Conservation (phyloP, 148 eudicot species). For the Hydrangea macrophylla region DNA sequence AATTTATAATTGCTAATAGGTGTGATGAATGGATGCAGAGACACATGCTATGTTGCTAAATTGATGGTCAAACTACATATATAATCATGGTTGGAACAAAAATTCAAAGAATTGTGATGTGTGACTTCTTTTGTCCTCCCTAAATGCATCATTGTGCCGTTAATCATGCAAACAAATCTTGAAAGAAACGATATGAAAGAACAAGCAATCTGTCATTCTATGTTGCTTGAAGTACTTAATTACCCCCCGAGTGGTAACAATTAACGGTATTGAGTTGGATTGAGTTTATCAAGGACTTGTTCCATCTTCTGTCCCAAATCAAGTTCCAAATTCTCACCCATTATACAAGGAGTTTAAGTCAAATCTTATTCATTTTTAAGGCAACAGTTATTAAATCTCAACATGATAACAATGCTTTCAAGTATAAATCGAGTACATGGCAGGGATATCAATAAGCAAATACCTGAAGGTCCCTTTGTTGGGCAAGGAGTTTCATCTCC, state of each 20-base stretch:
- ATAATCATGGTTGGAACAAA: too few relatives aligned
- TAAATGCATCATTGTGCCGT: background rate
- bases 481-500: slow-evolving; percentile 90
- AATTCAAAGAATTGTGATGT: background rate
- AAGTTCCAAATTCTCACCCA: background rate
- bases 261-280: too few relatives aligned
- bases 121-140: background rate
- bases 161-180: background rate
- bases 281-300: too few relatives aligned
- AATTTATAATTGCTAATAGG: background rate
- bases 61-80: background rate
- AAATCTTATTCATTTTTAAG: background rate
- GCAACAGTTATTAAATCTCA: background rate
- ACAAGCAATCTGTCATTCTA: background rate
- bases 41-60: background rate
- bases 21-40: background rate
- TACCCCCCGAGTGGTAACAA: too few relatives aligned
- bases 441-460: background rate
- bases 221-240: background rate
- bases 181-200: background rate
- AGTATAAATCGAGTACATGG: background rate
- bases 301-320: background rate
- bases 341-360: background rate
- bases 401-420: background rate
- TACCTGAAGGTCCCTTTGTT: slow-evolving; percentile 93